Conservation (phyloP, 305 asterid genomes). For the Solanum hybrid region DNA sequence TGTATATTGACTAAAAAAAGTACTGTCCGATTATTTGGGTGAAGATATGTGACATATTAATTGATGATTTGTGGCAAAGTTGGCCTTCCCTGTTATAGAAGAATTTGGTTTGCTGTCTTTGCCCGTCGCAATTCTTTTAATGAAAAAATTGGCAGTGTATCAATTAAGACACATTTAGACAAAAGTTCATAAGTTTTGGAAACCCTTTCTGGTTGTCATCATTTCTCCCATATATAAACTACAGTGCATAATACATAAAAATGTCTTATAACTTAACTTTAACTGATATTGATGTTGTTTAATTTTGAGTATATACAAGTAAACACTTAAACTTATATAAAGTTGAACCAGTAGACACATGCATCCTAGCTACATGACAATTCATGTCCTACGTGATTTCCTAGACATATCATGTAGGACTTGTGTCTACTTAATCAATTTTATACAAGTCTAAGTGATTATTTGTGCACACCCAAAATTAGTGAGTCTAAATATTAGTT, state of each 20-base stretch:
- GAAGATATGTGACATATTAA: neutral
- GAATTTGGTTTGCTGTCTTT: neutral
- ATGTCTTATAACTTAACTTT: neutral
- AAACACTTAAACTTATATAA: fast-evolving
- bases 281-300: neutral
- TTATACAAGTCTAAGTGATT: neutral
- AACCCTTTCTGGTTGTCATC: neutral
- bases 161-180: too few relatives aligned
- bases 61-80: neutral
- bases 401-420: neutral
- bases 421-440: neutral
- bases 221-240: neutral
- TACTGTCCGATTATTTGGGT: neutral
- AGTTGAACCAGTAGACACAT: neutral
- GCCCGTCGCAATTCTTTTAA: neutral
- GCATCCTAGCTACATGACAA: neutral
- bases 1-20: neutral
- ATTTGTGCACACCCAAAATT: neutral
- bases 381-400: too few relatives aligned
- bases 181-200: neutral
- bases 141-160: neutral
- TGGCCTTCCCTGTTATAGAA: neutral
- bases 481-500: too few relatives aligned
- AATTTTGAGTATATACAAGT: neutral
- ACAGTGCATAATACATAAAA: neutral